Evolutionary conservation across 2,329 filamentous ascomycete genomes (phyloP).

Genomic region (Sphaerostilbella broomeana): DNA sequence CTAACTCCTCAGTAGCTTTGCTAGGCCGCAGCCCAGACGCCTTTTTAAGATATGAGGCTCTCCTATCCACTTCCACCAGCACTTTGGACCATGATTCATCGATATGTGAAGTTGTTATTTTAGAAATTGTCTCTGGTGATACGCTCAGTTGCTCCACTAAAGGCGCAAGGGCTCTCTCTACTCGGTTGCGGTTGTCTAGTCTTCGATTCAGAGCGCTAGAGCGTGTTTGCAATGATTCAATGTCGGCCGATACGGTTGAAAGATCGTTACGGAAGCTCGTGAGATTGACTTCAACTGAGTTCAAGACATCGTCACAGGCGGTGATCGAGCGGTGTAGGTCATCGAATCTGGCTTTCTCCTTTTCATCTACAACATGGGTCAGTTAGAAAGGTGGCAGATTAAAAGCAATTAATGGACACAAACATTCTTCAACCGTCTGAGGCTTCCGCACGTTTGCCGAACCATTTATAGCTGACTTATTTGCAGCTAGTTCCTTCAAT

Average conservation of each 20-base stretch:
- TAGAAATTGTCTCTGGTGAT: conserved; percentile 73
- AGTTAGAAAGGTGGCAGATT: not conserved
- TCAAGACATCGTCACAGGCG: conserved; percentile 87
- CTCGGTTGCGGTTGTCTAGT: conserved; percentile 79
- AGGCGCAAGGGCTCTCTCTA: conserved; percentile 81
- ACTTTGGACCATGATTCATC: conserved; percentile 85
- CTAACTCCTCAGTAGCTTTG: conserved; percentile 77
- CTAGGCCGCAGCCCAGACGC: conserved; percentile 56
- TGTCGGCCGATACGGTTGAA: conserved; percentile 86
- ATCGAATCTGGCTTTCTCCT: conserved; percentile 77
- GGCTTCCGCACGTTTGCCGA: conserved; percentile 35
- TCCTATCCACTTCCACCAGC: conserved; percentile 75
- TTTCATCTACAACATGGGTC: conserved; percentile 67
- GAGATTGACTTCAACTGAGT: conserved; percentile 87
- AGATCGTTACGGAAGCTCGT: conserved; percentile 91
- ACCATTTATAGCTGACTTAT: conserved; percentile 18
- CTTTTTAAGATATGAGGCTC: conserved; percentile 64
- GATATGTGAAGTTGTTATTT: conserved; percentile 81
- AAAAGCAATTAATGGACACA: conserved; percentile 22
- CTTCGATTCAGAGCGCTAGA: conserved; percentile 77
- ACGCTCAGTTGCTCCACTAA: conserved; percentile 89
- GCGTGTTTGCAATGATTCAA: conserved; percentile 83
- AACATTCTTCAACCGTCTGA: conserved; percentile 68
- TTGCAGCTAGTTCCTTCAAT: conserved; percentile 58
- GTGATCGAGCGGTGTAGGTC: conserved; percentile 83